Evolutionary conservation across 108 stramenopile genomes (phyloP).

Genomic region (Cyclostephanos invisitatus): DNA sequence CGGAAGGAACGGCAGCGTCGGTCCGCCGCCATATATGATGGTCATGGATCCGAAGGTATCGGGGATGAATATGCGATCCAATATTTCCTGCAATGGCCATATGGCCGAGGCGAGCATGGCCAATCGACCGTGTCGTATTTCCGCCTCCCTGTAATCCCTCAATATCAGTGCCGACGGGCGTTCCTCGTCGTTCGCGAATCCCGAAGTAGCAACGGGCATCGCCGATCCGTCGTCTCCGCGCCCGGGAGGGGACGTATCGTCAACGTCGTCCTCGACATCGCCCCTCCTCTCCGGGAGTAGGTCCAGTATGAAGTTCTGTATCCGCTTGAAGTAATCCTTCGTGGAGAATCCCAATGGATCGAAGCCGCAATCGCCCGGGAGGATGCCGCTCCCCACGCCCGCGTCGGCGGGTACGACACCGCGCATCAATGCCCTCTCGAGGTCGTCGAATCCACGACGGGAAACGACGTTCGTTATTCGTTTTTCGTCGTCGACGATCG

Average conservation of each 20-base stretch:
- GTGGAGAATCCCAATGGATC: slow-evolving; percentile 76
- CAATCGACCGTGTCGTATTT: slow-evolving; percentile 89
- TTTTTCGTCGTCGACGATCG: not conserved
- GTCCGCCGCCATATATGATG: slow-evolving; percentile 65
- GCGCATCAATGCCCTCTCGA: slow-evolving; percentile 62
- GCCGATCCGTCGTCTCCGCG: slow-evolving; percentile 34
- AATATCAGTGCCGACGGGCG: slow-evolving; percentile 77
- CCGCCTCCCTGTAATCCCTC: slow-evolving; percentile 86
- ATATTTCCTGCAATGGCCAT: slow-evolving; percentile 85
- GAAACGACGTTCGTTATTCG: not conserved
- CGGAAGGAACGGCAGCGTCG: slow-evolving; percentile 78
- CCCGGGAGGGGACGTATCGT: slow-evolving; percentile 14
- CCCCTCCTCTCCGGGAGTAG: slow-evolving; percentile 54
- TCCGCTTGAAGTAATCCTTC: slow-evolving; percentile 68
- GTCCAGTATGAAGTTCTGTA: slow-evolving; percentile 57
- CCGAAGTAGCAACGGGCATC: slow-evolving; percentile 18
- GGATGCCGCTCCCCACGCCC: slow-evolving; percentile 70
- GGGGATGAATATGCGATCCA: slow-evolving; percentile 72
- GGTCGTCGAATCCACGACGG: slow-evolving; percentile 62
- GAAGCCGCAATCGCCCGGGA: slow-evolving; percentile 88
- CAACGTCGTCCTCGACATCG: slow-evolving; percentile 6
- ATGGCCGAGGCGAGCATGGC: slow-evolving; percentile 88
- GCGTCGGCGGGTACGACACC: slow-evolving; percentile 74
- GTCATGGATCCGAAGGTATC: slow-evolving; percentile 59
- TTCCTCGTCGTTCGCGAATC: slow-evolving; percentile 37